Base-by-base conservation (phyloP, 208 protist species). In the Acanthamoeba sp. region DNA sequence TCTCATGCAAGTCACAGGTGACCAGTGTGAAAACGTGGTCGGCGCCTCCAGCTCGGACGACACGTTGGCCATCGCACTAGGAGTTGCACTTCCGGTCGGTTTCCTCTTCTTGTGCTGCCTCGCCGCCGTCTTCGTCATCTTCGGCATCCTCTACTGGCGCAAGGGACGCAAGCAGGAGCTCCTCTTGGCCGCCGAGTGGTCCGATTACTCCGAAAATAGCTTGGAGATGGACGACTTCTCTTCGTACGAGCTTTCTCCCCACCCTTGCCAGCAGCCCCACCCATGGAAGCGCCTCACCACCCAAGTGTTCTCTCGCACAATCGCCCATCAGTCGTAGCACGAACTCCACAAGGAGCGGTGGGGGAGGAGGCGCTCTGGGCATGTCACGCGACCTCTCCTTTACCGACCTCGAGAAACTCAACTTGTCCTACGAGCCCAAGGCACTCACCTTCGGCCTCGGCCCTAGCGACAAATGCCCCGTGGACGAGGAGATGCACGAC, bases 341-440 rank as follows among this genome's bases (percentile, higher is more conserved):
- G 24, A 32, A 16, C 34, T 84, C 73, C 16, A 34, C 38, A 24
- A 48, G 73, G n/a, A 55, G 38, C 20, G 40, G 40, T n/a, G 1
- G 45, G n/a, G 29, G 14, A 10, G 42, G 73, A 14, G 7, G 71
- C 10, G 45, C 32, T 45, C n/a, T 76, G 66, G 38, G 16, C 20
- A 5, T 87, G n/a, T 24, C 40, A 24, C 87, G 87, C 32, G 59
- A 76, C 36, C 87, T 92, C 20, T 92, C 87, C 40, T 92, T 78
- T 57, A 92, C 87, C 38, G 87, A 92, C 2, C 62, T 92, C 27
- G 87, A 92, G 40, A 52, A 92, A 24, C 57, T 78, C 24, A 32
- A 92, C 29, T 40, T 92, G 55, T 73, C 55, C 87, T 92, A 78
- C 40, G 87, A 92, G 57, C 87, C 87, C 55, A 92, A 92, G 40